A percentile compares a stretch with the other conserved stretches of the same genome.
Conservation (phyloP, 2,329 filamentous ascomycete genomes). For the Rhynchosporium graminicola region DNA sequence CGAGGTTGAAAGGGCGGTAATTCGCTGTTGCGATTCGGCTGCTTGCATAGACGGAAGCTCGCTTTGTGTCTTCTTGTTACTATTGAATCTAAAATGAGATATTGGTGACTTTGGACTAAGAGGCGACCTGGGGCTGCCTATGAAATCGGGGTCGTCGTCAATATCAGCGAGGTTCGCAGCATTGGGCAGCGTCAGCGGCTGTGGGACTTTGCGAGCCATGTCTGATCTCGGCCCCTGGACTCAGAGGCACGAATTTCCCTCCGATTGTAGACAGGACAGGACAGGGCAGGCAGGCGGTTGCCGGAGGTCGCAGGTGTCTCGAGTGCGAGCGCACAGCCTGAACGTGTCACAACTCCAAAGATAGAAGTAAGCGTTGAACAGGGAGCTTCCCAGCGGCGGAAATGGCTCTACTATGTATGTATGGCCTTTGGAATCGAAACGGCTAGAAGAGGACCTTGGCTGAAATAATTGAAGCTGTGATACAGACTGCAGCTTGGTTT, state of each 20-base stretch:
- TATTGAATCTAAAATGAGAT: conserved; percentile 37
- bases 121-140: conserved; percentile 30
- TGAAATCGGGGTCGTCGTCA: conserved; percentile 26
- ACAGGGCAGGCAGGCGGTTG: conserved; percentile 16
- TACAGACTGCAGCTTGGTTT: not conserved
- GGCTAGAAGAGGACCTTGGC: conserved; percentile 14
- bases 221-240: conserved; percentile 24
- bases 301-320: conserved; percentile 20
- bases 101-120: conserved; percentile 35
- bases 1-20: conserved; percentile 27
- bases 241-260: conserved; percentile 20
- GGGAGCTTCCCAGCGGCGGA: conserved; percentile 11
- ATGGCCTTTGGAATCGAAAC: conserved; percentile 10
- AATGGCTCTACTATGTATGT: not conserved
- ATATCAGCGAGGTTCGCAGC: conserved; percentile 22
- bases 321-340: conserved; percentile 19
- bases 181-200: conserved; percentile 37
- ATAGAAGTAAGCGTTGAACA: conserved; percentile 27
- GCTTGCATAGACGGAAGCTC: conserved; percentile 30
- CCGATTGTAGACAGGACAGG: conserved; percentile 15
- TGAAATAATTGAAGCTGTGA: not conserved
- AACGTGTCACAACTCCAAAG: conserved; percentile 31
- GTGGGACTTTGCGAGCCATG: conserved; percentile 38
- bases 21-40: conserved; percentile 25
- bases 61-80: conserved; percentile 31